A percentile compares a stretch with the other conserved stretches of the same genome.
phyloP scores from a whole-genome alignment of 257 asterid genomes.

The Scutellaria baicalensis region DNA sequence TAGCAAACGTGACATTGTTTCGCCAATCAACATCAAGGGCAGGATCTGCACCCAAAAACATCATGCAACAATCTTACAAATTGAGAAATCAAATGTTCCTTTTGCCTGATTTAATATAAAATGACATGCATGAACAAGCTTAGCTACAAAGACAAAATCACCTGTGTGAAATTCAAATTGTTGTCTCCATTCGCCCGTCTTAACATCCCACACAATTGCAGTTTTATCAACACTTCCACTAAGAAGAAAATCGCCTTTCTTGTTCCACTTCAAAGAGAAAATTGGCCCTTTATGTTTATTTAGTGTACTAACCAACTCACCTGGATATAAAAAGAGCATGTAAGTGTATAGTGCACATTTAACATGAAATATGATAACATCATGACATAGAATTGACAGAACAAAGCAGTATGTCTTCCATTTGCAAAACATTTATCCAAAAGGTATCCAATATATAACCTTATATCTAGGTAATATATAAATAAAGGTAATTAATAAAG shows the following conservation, averaged over 20 bases:
- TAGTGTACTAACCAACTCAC: slow-evolving; percentile 75
- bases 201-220: slow-evolving; percentile 96
- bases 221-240: slow-evolving; percentile 98
- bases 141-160: slow-evolving; percentile 15
- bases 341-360: slow-evolving; percentile 7
- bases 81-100: neutral
- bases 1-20: slow-evolving; percentile 81
- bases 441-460: neutral
- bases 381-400: neutral
- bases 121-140: slow-evolving; percentile 3
- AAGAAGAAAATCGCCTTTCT: slow-evolving; percentile 90
- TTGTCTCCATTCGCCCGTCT: slow-evolving; percentile 91
- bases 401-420: neutral
- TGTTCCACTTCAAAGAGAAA: slow-evolving; percentile 97
- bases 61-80: neutral
- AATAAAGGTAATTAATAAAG: neutral
- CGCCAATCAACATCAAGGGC: slow-evolving; percentile 98
- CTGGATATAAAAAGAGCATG: slow-evolving; percentile 37
- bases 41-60: slow-evolving; percentile 51
- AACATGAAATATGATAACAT: neutral
- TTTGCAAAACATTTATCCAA: neutral
- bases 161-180: slow-evolving; percentile 95
- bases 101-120: slow-evolving; percentile 2
- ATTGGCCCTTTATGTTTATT: slow-evolving; percentile 95
- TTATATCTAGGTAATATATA: neutral